Base-by-base conservation (phyloP, 805 yeast genomes). In the Novakomyces olei region DNA sequence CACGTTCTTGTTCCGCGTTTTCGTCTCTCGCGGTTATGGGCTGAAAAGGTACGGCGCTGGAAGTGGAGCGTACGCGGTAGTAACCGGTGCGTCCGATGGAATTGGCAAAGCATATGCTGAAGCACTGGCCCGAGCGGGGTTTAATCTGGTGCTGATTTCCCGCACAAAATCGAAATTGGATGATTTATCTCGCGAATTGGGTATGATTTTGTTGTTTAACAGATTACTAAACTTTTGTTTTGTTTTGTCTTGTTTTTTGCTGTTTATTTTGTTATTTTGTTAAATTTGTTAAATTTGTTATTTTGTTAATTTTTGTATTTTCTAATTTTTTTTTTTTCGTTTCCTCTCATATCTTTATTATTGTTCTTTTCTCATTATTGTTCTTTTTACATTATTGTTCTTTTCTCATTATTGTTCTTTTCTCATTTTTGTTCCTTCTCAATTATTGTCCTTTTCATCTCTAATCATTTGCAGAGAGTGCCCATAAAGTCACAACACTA, bases 31-130 rank as follows among this genome's bases (percentile, higher is more conserved):
- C n/a, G n/a, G n/a, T n/a, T n/a, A n/a, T n/a, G n/a, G n/a, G 44
- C 72, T 63, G 45, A 46, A 50, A 27, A 71, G 68, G 48, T 81
- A 81, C 47, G 93, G 94, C n/a, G 74, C 85, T 18, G 59, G 60
- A 9, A 53, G 55, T 32, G 75, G 74, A 18, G 60, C 66, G 26
- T 88, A 94, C 85, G 94, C 95, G n/a, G 76, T 88, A 20, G 67
- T 88, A 12, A 88, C 98, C 5, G 98, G 98, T 37, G 91, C 95
- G 3, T 79, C 95, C 30, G 96, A 88, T 50, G 98, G 98, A 23
- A 75, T 88, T 47, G 98, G 98, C 36, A 80, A 83, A 50, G 93
- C 88, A 51, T 88, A 67, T 48, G 72, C 94, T 2, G 47, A 55
- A 17, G 96, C 85, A 55, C 63, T 88, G 53, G 98, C 96, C 8